A percentile compares a stretch with the other conserved stretches of the same genome.
phyloP scores from a whole-genome alignment of 2,329 filamentous ascomycete genomes.

The Phoma sp. region DNA sequence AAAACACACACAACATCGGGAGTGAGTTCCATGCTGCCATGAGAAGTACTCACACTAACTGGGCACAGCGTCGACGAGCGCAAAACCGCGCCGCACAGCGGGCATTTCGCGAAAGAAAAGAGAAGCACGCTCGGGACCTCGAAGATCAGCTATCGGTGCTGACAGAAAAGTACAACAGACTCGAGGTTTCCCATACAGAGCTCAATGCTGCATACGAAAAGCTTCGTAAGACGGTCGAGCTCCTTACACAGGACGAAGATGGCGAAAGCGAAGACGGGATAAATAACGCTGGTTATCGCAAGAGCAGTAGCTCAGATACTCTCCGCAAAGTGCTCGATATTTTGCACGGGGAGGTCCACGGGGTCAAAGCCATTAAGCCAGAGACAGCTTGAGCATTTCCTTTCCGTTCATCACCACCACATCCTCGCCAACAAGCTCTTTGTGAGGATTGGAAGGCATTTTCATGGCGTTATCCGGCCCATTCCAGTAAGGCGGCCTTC shows the following conservation, averaged over 20 bases:
- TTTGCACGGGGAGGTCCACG: slow-evolving; percentile 46
- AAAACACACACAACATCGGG: slow-evolving; percentile 48
- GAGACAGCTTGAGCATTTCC: slow-evolving; percentile 18
- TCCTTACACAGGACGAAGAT: slow-evolving; percentile 44
- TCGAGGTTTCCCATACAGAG: slow-evolving; percentile 60
- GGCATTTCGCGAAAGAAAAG: slow-evolving; percentile 67
- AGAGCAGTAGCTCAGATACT: slow-evolving; percentile 43
- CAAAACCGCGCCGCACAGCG: slow-evolving; percentile 67
- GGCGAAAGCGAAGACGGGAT: slow-evolving; percentile 39
- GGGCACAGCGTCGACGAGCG: slow-evolving; percentile 59
- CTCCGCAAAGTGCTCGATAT: slow-evolving; percentile 48
- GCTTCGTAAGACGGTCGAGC: slow-evolving; percentile 48
- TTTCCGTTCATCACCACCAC: slow-evolving; percentile 1
- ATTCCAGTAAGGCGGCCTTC: background rate
- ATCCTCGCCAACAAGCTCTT: slow-evolving; percentile 20
- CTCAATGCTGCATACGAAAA: slow-evolving; percentile 49
- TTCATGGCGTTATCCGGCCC: background rate
- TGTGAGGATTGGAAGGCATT: background rate
- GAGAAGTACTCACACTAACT: slow-evolving; percentile 15
- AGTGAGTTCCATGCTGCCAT: slow-evolving; percentile 30
- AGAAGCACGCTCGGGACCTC: slow-evolving; percentile 69
- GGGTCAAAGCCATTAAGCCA: slow-evolving; percentile 28
- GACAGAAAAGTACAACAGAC: slow-evolving; percentile 61
- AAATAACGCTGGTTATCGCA: slow-evolving; percentile 24
- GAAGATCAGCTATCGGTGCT: slow-evolving; percentile 62